Evolutionary conservation across 2,329 filamentous ascomycete genomes (phyloP), one percentile per base, ranked within the genome.

Genomic region (Alternaria brassicae): DNA sequence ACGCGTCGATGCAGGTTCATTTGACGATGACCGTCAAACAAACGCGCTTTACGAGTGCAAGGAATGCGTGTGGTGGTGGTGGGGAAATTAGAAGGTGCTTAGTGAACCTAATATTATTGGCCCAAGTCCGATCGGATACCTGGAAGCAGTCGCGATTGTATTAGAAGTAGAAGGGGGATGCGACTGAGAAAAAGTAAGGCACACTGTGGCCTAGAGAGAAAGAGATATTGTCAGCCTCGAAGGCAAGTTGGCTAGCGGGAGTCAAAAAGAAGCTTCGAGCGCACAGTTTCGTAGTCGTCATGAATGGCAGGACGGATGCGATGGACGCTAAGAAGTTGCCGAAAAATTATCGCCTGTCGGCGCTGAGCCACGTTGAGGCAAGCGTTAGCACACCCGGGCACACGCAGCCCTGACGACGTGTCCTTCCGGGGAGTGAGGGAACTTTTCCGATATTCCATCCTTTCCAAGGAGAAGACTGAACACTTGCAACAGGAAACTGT

Each of bases 1-100:
- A 83, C 81, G 77, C 81, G 81, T 81, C 81, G 83, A 83, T 93
- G 92, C 93, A 97, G 92, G 92, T 95, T 97, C 93, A 97, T 97
- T 92, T 94, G 92, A 96, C 92, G 93, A 92, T 58, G 82, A 89
- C 89, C 91, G 91, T 85, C 92, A 95, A 71, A 96, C 77, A 84
- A 92, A 96, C 92, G 92, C 92, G 92, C 92, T 80, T 79, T 73
- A 55, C 30, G 82, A 47, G 78, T 59, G 65, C 64, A 69, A 61
- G 67, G 58, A 59, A 56, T 36, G 50, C 51, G 57, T 57, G 57
- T 48, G 58, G 50, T 57, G 45, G 25, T 27, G 8, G 56, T 57
- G 59, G 59, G 47, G 55, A 55, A 62, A 55, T 51, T 63, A 44
- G 44, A 59, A 58, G 60, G 60, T 67, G 61, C 53, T 53, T 52